Conservation (phyloP, 345 rosid genomes). For the Jatropha curcas region DNA sequence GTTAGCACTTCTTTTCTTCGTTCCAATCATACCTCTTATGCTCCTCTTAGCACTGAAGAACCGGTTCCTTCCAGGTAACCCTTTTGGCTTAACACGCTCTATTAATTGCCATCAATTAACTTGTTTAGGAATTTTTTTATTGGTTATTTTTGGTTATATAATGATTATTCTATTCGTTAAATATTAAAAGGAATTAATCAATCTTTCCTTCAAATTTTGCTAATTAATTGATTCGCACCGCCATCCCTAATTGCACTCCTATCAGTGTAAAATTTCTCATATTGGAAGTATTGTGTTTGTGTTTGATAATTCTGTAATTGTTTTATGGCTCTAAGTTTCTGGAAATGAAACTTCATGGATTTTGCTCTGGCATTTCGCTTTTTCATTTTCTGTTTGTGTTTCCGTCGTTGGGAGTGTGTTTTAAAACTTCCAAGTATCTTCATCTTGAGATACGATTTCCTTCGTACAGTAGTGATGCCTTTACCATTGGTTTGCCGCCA, state of each 20-base stretch:
- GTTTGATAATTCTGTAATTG: neutral
- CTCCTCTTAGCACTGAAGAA: slow-evolving; percentile 89
- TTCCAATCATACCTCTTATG: slow-evolving; percentile 54
- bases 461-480: slow-evolving; percentile 66
- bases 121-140: neutral
- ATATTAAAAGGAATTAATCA: neutral
- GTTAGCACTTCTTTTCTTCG: slow-evolving; percentile 66
- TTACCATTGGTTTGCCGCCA: slow-evolving; percentile 81
- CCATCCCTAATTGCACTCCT: neutral
- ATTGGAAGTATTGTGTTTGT: neutral
- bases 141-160: neutral
- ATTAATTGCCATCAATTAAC: neutral
- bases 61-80: slow-evolving; percentile 76
- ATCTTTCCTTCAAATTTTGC: neutral
- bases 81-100: neutral
- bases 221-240: neutral
- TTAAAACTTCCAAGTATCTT: neutral
- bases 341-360: neutral
- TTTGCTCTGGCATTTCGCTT: neutral
- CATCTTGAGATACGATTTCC: slow-evolving; percentile 2
- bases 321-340: neutral
- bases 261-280: neutral
- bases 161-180: too few species aligned
- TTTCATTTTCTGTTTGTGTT: neutral
- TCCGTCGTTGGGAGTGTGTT: neutral